Evolutionary conservation across 1,284 basidiomycete genomes (phyloP), one percentile per base, ranked within the genome.

Genomic region (Microbotryomycetes sp.): DNA sequence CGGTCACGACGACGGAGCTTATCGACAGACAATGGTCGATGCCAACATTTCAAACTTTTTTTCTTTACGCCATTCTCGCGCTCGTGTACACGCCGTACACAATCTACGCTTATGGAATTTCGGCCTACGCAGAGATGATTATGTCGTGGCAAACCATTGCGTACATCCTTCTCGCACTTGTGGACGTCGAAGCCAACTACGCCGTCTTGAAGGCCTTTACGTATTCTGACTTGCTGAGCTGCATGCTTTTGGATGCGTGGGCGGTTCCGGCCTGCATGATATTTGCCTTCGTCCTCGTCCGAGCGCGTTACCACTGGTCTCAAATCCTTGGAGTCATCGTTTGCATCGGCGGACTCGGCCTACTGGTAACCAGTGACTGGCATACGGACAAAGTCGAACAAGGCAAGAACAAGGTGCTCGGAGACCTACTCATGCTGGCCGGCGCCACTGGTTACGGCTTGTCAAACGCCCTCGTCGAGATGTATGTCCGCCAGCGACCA

Each of bases 181-280:
- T 69, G 29, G 58, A 63, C 29, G 49, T 55, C n/a, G 54, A 59
- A 73, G 89, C 84, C 30, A 91, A 91, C 73, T 91, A 87, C 72
- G 75, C 88, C 56, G 89, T 87, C 47, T 83, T 91, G 59, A 88
- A 87, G 81, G 88, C 89, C 9, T 91, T 88, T 73, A 80, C 87
- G 75, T 91, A 88, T 77, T 91, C 89, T 45, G 87, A 88, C 62
- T 76, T 91, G 1, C 77, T 91, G 45, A 90, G 88, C 0, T 89
- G 87, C 75, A 88, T 89, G 86, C 80, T 91, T 18, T 83, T 91
- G 55, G 87, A 90, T 72, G 85, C 88, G 81, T 87, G 73, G 66
- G 89, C 89, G 0, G 90, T 89, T 69, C 89, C 89, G n/a, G 82
- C 87, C 5, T 91, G 89, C 73, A 77, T 91, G 72, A 81, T 88